phyloP scores from a whole-genome alignment of 192 early-diverging fungal species.

The Linnemannia elongata region DNA sequence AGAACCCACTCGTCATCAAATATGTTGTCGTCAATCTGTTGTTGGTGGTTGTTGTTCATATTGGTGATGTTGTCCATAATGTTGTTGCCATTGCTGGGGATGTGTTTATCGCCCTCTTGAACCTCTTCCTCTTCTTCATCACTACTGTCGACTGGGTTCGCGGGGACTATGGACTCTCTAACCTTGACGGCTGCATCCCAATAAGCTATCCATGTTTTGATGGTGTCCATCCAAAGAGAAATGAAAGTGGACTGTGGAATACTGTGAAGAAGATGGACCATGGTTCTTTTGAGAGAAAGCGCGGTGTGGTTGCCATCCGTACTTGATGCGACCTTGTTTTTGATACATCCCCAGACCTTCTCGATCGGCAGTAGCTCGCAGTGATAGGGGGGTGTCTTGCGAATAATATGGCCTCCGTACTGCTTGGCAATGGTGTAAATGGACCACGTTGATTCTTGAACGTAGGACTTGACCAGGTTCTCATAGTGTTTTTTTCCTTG shows the following conservation, averaged over 20 bases:
- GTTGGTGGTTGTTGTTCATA: too few relatives aligned
- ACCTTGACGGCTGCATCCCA: slow-evolving; percentile 3
- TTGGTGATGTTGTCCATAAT: too few relatives aligned
- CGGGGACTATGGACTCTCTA: too few relatives aligned
- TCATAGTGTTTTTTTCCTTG: too few relatives aligned
- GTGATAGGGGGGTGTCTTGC: slow-evolving; percentile 18
- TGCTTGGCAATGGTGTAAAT: slow-evolving; percentile 8
- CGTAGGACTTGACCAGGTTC: too few relatives aligned
- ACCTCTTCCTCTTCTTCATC: too few relatives aligned
- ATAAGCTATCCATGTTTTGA: neutral
- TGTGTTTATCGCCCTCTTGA: too few relatives aligned
- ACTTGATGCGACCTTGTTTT: slow-evolving; percentile 1
- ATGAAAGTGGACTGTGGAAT: neutral
- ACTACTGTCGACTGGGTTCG: too few relatives aligned
- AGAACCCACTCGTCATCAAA: too few relatives aligned
- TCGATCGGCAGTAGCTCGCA: slow-evolving; percentile 24
- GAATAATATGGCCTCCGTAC: slow-evolving; percentile 6
- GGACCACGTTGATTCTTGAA: neutral
- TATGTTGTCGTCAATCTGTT: too few relatives aligned
- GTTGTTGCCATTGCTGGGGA: too few relatives aligned
- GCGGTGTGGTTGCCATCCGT: neutral
- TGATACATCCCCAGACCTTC: slow-evolving; percentile 17
- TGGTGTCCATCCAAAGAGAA: neutral
- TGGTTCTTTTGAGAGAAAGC: neutral
- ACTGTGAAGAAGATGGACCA: neutral